Evolutionary conservation across 2,329 filamentous ascomycete genomes (phyloP).

Genomic region (Ophiocordyceps camponoti-saundersi): DNA sequence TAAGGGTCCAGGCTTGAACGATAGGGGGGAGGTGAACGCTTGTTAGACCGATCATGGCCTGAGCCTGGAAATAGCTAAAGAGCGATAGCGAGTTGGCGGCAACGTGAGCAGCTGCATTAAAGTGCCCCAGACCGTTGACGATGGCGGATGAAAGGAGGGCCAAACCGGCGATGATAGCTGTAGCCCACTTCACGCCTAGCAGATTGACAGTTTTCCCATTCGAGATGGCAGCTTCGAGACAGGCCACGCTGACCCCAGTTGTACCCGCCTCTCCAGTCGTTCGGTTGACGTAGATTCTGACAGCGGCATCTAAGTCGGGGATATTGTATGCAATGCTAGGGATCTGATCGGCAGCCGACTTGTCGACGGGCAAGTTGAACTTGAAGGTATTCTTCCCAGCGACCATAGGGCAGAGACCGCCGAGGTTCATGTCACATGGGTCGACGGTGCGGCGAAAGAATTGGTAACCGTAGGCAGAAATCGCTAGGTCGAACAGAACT

Average conservation of each 20-base stretch:
- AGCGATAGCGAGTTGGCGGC: slow-evolving; percentile 88
- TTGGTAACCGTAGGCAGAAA: slow-evolving; percentile 70
- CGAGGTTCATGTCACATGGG: slow-evolving; percentile 55
- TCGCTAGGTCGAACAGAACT: slow-evolving; percentile 58
- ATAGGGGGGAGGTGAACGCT: slow-evolving; percentile 71
- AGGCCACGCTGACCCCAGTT: slow-evolving; percentile 51
- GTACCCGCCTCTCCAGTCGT: slow-evolving; percentile 20
- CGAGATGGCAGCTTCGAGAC: slow-evolving; percentile 72
- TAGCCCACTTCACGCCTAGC: slow-evolving; percentile 74
- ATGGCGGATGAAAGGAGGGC: slow-evolving; percentile 74
- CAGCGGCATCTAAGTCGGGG: slow-evolving; percentile 76
- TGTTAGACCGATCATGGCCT: slow-evolving; percentile 79
- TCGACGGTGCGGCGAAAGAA: slow-evolving; percentile 52
- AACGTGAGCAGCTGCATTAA: slow-evolving; percentile 87
- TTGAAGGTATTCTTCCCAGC: slow-evolving; percentile 61
- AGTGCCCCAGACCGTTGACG: slow-evolving; percentile 78
- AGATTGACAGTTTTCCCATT: slow-evolving; percentile 89
- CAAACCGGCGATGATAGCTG: slow-evolving; percentile 72
- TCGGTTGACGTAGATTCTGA: slow-evolving; percentile 66
- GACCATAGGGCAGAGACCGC: slow-evolving; percentile 80
- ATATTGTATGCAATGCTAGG: slow-evolving; percentile 78
- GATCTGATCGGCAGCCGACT: slow-evolving; percentile 39
- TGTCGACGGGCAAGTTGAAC: slow-evolving; percentile 49
- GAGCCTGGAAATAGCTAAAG: slow-evolving; percentile 86
- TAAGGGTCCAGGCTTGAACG: slow-evolving; percentile 85